phyloP scores from a whole-genome alignment of 805 yeast species.

The Torulaspora gathmanii region DNA sequence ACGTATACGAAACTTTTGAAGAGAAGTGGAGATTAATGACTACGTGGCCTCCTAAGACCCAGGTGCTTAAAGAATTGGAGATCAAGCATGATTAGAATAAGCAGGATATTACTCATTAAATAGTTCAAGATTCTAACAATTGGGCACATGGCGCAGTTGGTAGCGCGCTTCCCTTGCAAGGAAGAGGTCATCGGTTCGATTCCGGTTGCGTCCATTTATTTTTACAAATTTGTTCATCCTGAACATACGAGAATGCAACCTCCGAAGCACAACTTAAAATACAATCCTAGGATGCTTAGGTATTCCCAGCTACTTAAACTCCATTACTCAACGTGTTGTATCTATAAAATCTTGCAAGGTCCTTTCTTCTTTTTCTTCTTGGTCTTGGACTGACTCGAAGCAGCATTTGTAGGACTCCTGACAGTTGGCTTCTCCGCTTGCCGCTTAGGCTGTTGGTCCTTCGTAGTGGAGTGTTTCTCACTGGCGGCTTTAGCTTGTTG shows the following conservation, averaged over 20 bases:
- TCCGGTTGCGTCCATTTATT: constrained; percentile 61
- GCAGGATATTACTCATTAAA: no score
- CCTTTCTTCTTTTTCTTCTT: constrained; percentile 23
- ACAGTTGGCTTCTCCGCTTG: constrained; percentile 1
- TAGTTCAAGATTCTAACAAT: background rate
- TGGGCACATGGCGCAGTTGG: constrained; percentile 77
- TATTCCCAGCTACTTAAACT: background rate
- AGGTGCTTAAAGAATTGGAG: no score
- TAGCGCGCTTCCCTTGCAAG: constrained; percentile 74
- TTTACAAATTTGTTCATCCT: constrained; percentile 12
- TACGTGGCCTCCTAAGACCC: no score
- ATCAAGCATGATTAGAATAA: no score
- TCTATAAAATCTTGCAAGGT: constrained; percentile 18
- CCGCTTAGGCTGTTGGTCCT: background rate
- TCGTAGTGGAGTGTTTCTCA: constrained; percentile 2
- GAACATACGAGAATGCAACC: no score
- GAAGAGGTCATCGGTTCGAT: constrained; percentile 72
- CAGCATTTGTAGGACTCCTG: background rate
- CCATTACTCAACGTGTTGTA: background rate
- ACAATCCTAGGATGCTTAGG: background rate
- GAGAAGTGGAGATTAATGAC: no score
- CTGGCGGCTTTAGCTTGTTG: background rate
- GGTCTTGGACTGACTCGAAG: constrained; percentile 8
- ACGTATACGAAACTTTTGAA: no score
- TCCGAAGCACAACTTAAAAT: no score